Percentiles rank a stretch among this genome's conserved stretches.
phyloP scores from a whole-genome alignment of 345 rosid species.

The Lepidium africanum region DNA sequence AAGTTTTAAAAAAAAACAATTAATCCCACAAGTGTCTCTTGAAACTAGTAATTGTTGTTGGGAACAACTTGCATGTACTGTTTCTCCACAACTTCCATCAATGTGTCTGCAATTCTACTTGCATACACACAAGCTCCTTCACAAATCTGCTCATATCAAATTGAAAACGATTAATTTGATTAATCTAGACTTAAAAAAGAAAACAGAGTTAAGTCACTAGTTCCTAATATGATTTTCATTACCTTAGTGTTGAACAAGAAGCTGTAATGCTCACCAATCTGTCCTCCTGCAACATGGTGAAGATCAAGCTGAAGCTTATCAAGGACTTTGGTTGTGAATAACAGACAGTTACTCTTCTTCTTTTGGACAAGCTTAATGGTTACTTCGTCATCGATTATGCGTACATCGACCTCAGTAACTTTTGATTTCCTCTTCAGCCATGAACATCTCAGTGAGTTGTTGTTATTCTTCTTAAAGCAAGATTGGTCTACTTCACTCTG shows the following conservation, averaged over 20 bases:
- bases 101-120: slow-evolving; percentile 67
- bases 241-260: slow-evolving; percentile 84
- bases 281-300: slow-evolving; percentile 79
- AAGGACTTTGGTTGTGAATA: slow-evolving; percentile 57
- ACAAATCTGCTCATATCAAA: slow-evolving; percentile 21
- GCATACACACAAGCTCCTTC: slow-evolving; percentile 41
- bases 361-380: slow-evolving; percentile 70
- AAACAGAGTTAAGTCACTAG: neutral
- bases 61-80: slow-evolving; percentile 47
- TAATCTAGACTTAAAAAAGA: neutral
- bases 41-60: slow-evolving; percentile 19
- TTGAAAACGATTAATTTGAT: neutral
- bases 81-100: slow-evolving; percentile 62
- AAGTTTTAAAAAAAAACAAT: neutral
- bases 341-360: slow-evolving; percentile 68
- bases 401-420: slow-evolving; percentile 71
- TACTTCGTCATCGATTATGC: slow-evolving; percentile 68
- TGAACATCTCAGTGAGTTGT: slow-evolving; percentile 51
- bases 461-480: slow-evolving; percentile 30
- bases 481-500: slow-evolving; percentile 36
- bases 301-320: slow-evolving; percentile 71
- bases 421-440: slow-evolving; percentile 82
- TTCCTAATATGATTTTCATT: neutral
- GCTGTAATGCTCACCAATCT: slow-evolving; percentile 65
- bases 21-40: neutral